A percentile compares a stretch with the other conserved stretches of the same genome.
These are phyloP conservation scores for Pseudozyma sp. DNA, from an alignment of 1,284 basidiomycete species.

Conservation along the genomic window DNA sequence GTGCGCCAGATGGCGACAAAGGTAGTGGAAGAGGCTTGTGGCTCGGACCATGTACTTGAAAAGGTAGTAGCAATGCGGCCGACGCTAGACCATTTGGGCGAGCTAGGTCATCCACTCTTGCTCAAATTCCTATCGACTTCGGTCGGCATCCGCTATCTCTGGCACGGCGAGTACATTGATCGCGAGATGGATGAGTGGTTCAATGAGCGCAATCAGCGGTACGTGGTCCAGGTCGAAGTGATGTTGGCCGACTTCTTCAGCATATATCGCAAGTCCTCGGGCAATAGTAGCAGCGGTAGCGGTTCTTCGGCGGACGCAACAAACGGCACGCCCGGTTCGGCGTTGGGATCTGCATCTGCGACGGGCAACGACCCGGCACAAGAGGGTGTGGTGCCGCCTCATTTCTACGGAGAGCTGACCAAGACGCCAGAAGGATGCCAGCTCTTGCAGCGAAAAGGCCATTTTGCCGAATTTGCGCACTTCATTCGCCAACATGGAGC, in stretches of 20 bases:
- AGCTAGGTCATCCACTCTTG: slow-evolving; percentile 87
- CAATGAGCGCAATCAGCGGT: slow-evolving; percentile 81
- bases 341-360: slow-evolving; percentile 4
- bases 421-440: slow-evolving; percentile 95
- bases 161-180: slow-evolving; percentile 90
- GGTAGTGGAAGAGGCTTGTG: slow-evolving; percentile 89
- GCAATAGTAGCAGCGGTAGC: slow-evolving; percentile 1
- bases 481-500: slow-evolving; percentile 88
- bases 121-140: slow-evolving; percentile 92
- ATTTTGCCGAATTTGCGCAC: slow-evolving; percentile 89
- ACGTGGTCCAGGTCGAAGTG: slow-evolving; percentile 87
- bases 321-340: slow-evolving; percentile 5
- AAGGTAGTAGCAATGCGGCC: slow-evolving; percentile 94
- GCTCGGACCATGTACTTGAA: slow-evolving; percentile 83
- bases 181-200: slow-evolving; percentile 97
- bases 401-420: slow-evolving; percentile 97
- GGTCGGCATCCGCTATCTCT: slow-evolving; percentile 90
- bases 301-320: slow-evolving; percentile 7
- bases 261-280: slow-evolving; percentile 72
- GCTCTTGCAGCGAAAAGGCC: slow-evolving; percentile 86
- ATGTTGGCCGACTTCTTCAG: slow-evolving; percentile 79
- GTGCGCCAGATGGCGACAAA: slow-evolving; percentile 90
- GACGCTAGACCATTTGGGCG: slow-evolving; percentile 91
- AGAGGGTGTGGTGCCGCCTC: slow-evolving; percentile 88
- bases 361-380: slow-evolving; percentile 10